phyloP scores from a whole-genome alignment of 352 stramenopile genomes.

The Phytophthora citrophthora region DNA sequence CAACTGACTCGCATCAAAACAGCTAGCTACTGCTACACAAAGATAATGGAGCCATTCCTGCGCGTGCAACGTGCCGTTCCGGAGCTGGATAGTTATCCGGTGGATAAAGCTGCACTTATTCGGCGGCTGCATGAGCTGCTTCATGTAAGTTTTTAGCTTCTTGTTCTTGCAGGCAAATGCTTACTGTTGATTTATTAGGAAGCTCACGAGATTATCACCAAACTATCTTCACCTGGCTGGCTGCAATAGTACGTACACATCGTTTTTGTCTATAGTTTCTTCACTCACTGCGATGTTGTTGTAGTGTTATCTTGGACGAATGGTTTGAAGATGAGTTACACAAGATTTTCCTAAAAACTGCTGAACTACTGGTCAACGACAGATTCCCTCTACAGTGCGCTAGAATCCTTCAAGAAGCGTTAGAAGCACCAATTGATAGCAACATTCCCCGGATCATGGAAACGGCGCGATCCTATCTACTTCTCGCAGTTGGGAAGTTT shows the following conservation, averaged over 20 bases:
- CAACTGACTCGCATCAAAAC: constrained; percentile 26
- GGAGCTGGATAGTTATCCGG: constrained; percentile 55
- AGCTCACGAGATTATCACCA: constrained; percentile 31
- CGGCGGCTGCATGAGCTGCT: constrained; percentile 25
- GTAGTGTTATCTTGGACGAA: constrained; percentile 32
- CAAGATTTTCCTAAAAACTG: constrained; percentile 12
- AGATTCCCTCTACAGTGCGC: constrained; percentile 11
- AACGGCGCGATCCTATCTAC: constrained; percentile 15
- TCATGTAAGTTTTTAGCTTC: constrained; percentile 11
- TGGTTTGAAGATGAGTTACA: constrained; percentile 25
- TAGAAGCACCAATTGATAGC: constrained; percentile 1
- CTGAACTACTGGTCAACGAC: constrained; percentile 12
- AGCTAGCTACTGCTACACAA: constrained; percentile 18
- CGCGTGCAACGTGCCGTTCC: constrained; percentile 45
- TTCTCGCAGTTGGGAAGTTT: constrained; percentile 18
- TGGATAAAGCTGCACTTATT: constrained; percentile 32
- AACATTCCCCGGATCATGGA: constrained; percentile 24
- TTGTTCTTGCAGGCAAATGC: not conserved
- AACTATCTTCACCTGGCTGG: constrained; percentile 45
- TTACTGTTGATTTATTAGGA: constrained; percentile 25
- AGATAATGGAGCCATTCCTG: constrained; percentile 29
- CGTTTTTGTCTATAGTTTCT: not conserved
- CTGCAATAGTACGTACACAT: constrained; percentile 34
- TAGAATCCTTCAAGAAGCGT: constrained; percentile 1
- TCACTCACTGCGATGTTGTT: too few species aligned